phyloP scores from a whole-genome alignment of 1,139 yeast species.

The Candida anutae region DNA sequence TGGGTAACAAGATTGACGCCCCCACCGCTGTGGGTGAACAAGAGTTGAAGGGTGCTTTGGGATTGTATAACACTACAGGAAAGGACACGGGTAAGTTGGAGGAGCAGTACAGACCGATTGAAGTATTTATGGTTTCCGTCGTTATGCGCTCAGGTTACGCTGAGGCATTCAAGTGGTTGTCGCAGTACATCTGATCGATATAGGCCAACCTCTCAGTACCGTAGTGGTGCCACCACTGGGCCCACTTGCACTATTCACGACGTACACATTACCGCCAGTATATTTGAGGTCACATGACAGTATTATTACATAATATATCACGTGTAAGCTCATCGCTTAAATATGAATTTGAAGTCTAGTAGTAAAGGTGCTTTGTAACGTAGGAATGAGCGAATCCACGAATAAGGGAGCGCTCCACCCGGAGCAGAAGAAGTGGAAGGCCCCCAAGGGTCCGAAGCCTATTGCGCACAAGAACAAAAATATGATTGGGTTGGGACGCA shows the following conservation, averaged over 20 bases:
- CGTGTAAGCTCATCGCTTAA: too few relatives aligned
- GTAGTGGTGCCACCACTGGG: too few relatives aligned
- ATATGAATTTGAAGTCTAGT: too few relatives aligned
- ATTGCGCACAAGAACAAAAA: conserved; percentile 78
- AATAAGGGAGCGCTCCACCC: conserved; percentile 42
- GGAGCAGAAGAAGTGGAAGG: conserved; percentile 44
- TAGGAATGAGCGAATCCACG: conserved; percentile 7
- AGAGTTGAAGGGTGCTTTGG: conserved; percentile 86
- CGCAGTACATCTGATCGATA: conserved; percentile 66
- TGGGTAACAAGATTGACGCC: conserved; percentile 95
- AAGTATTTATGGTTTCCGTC: conserved; percentile 94
- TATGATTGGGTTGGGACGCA: conserved; percentile 76
- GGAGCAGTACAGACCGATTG: conserved; percentile 84
- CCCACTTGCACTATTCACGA: too few relatives aligned
- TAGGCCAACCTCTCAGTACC: neutral
- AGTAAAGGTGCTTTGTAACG: neutral
- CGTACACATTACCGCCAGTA: too few relatives aligned
- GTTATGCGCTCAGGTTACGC: conserved; percentile 96
- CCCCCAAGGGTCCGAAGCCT: conserved; percentile 90
- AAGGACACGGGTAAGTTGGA: conserved; percentile 64
- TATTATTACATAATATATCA: too few relatives aligned
- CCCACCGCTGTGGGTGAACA: conserved; percentile 92
- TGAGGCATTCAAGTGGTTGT: conserved; percentile 93
- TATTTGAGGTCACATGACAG: too few relatives aligned
- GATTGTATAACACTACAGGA: conserved; percentile 77